Conservation (phyloP, 345 rosid species). For the Murraya koenigii region DNA sequence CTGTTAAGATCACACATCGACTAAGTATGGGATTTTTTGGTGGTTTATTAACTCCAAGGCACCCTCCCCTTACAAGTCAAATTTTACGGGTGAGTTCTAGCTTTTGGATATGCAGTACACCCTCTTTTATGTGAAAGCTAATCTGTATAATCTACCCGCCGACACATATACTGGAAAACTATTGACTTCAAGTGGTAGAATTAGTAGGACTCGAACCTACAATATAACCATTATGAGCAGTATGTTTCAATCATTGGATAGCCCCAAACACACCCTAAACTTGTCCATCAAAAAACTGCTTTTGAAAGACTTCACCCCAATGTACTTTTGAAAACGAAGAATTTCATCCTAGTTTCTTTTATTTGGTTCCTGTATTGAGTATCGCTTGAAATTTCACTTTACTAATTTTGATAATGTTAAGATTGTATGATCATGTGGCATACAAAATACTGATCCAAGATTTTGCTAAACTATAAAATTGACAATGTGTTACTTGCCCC, state of each 20-base stretch:
- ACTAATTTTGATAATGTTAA: background rate
- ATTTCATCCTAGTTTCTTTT: background rate
- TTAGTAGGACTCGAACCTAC: background rate
- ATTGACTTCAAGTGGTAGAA: no score
- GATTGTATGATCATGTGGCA: background rate
- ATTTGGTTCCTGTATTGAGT: background rate
- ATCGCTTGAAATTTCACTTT: background rate
- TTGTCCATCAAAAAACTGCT: background rate
- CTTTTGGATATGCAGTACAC: no score
- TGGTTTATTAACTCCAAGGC: no score
- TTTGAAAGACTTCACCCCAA: background rate
- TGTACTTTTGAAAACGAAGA: background rate
- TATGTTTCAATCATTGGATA: background rate
- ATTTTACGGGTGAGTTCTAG: no score
- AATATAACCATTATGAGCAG: background rate
- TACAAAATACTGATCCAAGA: background rate
- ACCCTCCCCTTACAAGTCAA: no score
- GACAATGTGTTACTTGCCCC: background rate
- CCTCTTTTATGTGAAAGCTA: background rate
- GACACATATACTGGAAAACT: no score
- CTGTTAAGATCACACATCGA: no score
- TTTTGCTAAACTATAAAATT: background rate
- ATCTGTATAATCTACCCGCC: no score
- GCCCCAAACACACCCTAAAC: background rate
- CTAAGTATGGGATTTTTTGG: no score